These are phyloP conservation scores for Draba incana DNA, from an alignment of 345 rosid genomes.

Conservation along the genomic window DNA sequence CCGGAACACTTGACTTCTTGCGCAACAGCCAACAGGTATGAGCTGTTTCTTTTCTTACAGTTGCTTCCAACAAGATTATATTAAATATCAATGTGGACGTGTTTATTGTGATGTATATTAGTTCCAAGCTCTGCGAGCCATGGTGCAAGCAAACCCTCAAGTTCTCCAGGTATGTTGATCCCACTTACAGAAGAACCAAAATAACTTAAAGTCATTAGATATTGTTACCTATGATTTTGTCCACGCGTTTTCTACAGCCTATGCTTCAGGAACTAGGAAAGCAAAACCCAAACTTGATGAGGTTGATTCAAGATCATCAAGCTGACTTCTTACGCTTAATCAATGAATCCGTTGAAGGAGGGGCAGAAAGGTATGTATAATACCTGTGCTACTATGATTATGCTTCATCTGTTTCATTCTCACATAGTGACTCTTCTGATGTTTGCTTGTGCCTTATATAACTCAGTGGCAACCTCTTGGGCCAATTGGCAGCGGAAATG, in stretches of 20 bases:
- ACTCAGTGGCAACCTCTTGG: conserved; percentile 60
- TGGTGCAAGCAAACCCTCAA: conserved; percentile 89
- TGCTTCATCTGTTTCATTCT: not conserved
- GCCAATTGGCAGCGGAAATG: conserved; percentile 68
- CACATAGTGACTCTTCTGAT: not conserved
- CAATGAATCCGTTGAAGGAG: conserved; percentile 88
- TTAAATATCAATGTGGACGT: not conserved
- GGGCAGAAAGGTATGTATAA: conserved; percentile 66
- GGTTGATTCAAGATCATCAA: conserved; percentile 89
- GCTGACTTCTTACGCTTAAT: conserved; percentile 83
- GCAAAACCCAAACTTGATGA: conserved; percentile 82
- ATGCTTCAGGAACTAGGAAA: conserved; percentile 95
- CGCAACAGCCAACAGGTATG: conserved; percentile 89
- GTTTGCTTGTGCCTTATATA: conserved; percentile 9
- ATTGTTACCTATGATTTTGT: not conserved
- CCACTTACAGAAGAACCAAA: not conserved
- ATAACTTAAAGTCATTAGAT: not conserved
- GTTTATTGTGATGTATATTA: conserved; percentile 33
- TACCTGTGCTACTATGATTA: not conserved
- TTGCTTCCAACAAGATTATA: conserved; percentile 5
- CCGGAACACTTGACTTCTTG: conserved; percentile 79
- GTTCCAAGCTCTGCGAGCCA: conserved; percentile 85
- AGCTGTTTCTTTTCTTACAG: not conserved
- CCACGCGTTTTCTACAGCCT: conserved; percentile 54
- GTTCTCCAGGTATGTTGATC: conserved; percentile 61